Evolutionary conservation across 1,284 basidiomycete genomes (phyloP).

Genomic region (Melampsora americana): DNA sequence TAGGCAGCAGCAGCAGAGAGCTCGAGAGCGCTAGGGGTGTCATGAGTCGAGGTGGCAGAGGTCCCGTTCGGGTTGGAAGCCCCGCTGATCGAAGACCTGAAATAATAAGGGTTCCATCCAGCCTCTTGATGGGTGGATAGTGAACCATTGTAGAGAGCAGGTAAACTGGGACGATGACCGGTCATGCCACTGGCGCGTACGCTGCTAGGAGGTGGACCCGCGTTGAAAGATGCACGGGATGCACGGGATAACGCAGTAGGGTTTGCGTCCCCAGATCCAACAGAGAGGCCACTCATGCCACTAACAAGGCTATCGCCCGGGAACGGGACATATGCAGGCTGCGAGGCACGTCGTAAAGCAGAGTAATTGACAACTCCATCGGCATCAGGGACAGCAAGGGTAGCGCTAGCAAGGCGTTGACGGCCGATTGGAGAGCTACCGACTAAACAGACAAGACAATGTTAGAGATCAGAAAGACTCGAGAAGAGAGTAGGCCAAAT

Average conservation of each 20-base stretch:
- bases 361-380: slow-evolving; percentile 26
- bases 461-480: not conserved
- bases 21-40: slow-evolving; percentile 21
- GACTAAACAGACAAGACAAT: not conserved
- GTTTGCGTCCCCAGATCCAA: not conserved
- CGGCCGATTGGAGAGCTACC: slow-evolving; percentile 26
- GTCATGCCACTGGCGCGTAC: slow-evolving; percentile 8
- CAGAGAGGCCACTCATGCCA: slow-evolving; percentile 20
- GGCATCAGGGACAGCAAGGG: slow-evolving; percentile 26
- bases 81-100: slow-evolving; percentile 7
- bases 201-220: slow-evolving; percentile 9
- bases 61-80: not conserved
- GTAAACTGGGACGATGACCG: slow-evolving; percentile 40
- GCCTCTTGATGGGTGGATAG: slow-evolving; percentile 13
- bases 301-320: slow-evolving; percentile 13
- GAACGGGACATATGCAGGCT: slow-evolving; percentile 23
- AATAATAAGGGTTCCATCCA: slow-evolving; percentile 44
- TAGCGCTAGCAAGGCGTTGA: slow-evolving; percentile 30
- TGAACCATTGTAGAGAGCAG: slow-evolving; percentile 23
- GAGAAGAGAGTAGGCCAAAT: not conserved
- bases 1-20: slow-evolving; percentile 37
- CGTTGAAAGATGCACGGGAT: slow-evolving; percentile 38
- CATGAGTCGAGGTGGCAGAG: slow-evolving; percentile 14
- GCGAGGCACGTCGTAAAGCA: slow-evolving; percentile 34
- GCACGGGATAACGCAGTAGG: not conserved